A percentile compares a stretch with the other conserved stretches of the same genome.
Conservation (phyloP, 164 flowering plant genomes). For the Sedum album region DNA sequence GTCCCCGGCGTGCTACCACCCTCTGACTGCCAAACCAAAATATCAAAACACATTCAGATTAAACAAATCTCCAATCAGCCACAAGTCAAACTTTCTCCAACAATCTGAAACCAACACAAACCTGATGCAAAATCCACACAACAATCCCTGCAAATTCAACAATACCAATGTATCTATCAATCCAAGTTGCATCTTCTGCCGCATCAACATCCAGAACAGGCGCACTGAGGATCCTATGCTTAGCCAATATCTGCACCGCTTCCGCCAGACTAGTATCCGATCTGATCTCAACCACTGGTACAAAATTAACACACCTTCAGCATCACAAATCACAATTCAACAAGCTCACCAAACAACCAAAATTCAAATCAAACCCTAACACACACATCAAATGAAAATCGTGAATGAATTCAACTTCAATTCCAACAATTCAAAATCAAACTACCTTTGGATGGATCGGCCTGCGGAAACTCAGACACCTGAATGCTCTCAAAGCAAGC, state of each 20-base stretch:
- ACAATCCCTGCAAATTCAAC: constrained; percentile 92
- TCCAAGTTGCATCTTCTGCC: constrained; percentile 90
- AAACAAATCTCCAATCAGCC: no score
- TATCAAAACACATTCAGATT: background rate
- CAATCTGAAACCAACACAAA: constrained; percentile 19
- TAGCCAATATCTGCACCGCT: constrained; percentile 65
- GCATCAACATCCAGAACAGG: constrained; percentile 87
- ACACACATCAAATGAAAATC: no score
- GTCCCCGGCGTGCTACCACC: constrained; percentile 25
- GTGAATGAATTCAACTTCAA: no score
- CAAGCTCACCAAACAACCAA: background rate
- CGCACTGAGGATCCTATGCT: constrained; percentile 73
- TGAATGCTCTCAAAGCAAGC: constrained; percentile 90
- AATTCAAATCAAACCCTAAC: no score
- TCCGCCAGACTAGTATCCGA: constrained; percentile 81
- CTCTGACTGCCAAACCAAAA: background rate
- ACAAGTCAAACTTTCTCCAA: background rate
- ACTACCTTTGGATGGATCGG: constrained; percentile 32
- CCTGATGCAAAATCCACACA: constrained; percentile 98
- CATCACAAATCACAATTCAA: background rate
- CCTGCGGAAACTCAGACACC: constrained; percentile 77
- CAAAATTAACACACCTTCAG: background rate
- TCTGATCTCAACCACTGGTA: constrained; percentile 69
- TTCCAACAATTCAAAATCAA: no score
- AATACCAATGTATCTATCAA: constrained; percentile 85